Conservation (phyloP, 192 early-diverging fungal genomes). For the Physocladia obscura region DNA sequence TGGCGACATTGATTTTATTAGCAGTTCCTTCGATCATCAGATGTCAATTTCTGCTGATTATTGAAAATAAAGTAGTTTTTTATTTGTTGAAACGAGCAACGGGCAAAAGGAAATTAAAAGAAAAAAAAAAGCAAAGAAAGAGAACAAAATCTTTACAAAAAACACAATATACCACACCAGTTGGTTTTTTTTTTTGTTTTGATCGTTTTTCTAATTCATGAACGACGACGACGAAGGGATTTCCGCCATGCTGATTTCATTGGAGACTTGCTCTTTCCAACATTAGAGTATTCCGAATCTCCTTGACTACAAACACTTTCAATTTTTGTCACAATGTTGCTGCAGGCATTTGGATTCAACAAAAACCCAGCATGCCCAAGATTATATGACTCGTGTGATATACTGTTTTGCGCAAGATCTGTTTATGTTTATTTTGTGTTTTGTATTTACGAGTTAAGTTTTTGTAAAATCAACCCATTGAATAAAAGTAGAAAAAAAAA, state of each 20-base stretch:
- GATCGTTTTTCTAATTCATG: too few species aligned
- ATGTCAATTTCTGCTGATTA: slow-evolving; percentile 25
- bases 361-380: slow-evolving; percentile 38
- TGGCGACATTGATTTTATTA: slow-evolving; percentile 32
- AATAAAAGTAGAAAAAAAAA: not conserved
- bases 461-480: too few species aligned
- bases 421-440: not conserved
- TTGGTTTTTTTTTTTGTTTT: too few species aligned
- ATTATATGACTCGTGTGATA: slow-evolving; percentile 4
- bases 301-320: not conserved
- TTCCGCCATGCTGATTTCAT: not conserved
- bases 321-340: slow-evolving; percentile 28
- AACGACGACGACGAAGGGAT: not conserved
- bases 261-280: not conserved
- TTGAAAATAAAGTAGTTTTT: too few species aligned
- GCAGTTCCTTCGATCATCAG: slow-evolving; percentile 24
- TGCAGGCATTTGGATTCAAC: slow-evolving; percentile 5
- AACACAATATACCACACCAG: too few species aligned
- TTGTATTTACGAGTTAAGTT: not conserved
- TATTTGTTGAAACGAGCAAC: not conserved
- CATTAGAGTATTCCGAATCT: not conserved
- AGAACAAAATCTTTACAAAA: not conserved
- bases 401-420: slow-evolving; percentile 25
- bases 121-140: not conserved
- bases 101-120: not conserved